Conservation (phyloP, 352 stramenopile species). For the Plasmopara viticola region DNA sequence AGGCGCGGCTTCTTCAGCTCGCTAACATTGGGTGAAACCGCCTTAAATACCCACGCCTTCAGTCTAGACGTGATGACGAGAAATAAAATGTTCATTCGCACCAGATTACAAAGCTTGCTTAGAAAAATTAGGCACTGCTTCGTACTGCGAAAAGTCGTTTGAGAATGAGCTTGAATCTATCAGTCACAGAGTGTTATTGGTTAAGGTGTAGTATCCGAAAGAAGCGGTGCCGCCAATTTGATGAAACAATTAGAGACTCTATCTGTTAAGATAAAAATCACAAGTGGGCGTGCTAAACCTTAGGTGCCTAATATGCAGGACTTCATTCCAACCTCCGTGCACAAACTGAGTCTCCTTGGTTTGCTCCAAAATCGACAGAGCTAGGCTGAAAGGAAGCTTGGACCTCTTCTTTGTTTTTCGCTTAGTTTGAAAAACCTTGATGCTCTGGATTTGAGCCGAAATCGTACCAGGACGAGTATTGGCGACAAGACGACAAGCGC, state of each 20-base stretch:
- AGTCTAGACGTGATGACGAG: background rate
- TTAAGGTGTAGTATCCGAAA: background rate
- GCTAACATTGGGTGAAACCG: background rate
- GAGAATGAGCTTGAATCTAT: background rate
- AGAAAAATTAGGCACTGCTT: background rate
- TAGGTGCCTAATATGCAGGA: slow-evolving; percentile 6
- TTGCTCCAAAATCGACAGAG: background rate
- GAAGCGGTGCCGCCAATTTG: background rate
- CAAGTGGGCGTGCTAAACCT: slow-evolving; percentile 1
- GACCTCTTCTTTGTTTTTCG: background rate
- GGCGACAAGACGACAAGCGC: background rate
- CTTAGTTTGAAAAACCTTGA: background rate
- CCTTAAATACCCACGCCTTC: background rate
- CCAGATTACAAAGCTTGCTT: slow-evolving; percentile 1
- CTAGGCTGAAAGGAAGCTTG: background rate
- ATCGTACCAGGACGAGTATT: background rate
- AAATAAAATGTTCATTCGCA: background rate
- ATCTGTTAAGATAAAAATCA: background rate
- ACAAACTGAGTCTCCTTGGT: background rate
- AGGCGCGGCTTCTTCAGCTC: background rate
- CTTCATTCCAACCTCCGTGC: background rate
- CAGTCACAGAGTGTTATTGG: background rate
- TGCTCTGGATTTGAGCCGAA: background rate
- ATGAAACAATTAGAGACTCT: background rate
- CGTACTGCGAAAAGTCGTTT: background rate